These are phyloP conservation scores for Bathelium albidoporum DNA, from an alignment of 495 filamentous ascomycete genomes.

Conservation along the genomic window DNA sequence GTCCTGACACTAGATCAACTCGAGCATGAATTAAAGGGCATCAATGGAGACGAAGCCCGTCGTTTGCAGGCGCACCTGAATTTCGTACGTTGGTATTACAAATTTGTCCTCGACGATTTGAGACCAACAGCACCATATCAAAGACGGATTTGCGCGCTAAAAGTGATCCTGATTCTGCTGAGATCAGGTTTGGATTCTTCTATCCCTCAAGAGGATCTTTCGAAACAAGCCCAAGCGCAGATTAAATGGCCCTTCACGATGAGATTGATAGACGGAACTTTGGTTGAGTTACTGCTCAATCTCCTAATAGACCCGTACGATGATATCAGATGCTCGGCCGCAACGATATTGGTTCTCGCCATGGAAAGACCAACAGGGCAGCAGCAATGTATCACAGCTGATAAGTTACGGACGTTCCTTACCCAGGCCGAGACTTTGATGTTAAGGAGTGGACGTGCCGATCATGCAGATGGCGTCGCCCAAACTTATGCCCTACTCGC, in stretches of 20 bases:
- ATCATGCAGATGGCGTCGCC: constrained; percentile 77
- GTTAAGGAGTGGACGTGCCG: constrained; percentile 60
- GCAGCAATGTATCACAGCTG: not conserved
- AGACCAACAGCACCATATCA: constrained; percentile 72
- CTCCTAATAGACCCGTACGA: constrained; percentile 83
- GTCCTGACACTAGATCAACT: not conserved
- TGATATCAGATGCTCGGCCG: constrained; percentile 65
- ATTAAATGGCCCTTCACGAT: constrained; percentile 42
- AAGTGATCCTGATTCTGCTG: constrained; percentile 50
- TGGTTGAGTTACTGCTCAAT: constrained; percentile 54
- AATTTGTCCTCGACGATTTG: constrained; percentile 62
- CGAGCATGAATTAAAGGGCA: not conserved
- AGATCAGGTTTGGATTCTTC: constrained; percentile 41
- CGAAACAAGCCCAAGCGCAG: constrained; percentile 28
- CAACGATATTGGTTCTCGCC: constrained; percentile 38
- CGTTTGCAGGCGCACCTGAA: constrained; percentile 31
- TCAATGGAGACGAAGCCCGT: too few species aligned
- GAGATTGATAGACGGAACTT: constrained; percentile 43
- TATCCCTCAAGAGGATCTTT: constrained; percentile 16
- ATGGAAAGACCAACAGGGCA: not conserved
- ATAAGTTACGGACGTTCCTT: constrained; percentile 13
- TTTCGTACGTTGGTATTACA: constrained; percentile 60
- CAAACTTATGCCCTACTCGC: constrained; percentile 34
- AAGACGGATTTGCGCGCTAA: constrained; percentile 70
- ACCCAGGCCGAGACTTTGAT: constrained; percentile 47